Evolutionary conservation across 1,139 yeast genomes (phyloP), one percentile per base, ranked within the genome.

Genomic region (Blastobotrys malaysiensis): DNA sequence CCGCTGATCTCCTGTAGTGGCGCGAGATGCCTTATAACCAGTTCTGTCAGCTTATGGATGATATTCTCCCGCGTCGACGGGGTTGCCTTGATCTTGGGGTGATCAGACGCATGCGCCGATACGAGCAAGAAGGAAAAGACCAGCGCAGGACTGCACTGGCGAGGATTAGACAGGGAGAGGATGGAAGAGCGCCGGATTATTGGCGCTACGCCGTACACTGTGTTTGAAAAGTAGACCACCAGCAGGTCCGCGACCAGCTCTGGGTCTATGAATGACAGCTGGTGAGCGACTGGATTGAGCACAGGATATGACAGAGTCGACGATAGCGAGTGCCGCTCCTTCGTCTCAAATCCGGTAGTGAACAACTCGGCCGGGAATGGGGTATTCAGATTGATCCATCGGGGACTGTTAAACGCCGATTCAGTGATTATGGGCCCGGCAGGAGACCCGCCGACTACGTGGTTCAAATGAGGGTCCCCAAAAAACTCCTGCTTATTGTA

Each of bases 61-160:
- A 52, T 51, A 3, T 31, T 26, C n/a, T 52, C 54, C 14, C 57
- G 21, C 21, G 55, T 54, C 3, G 57, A 49, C 14, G 57, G 57
- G 9, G 55, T 50, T 1, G 53, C 48, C 19, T 69, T 65, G 57
- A 73, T 64, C 53, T 65, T 67, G 45, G 71, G 68, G 54, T 73
- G 71, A 45, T 71, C 74, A n/a, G 68, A 65, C 13, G 71, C 73
- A 46, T 69, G 68, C 0, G 72, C 71, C 1, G 75, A 65, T 1
- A 69, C 62, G 20, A 71, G 58, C 20, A 73, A 54, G 4, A 73
- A 56, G 0, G 73, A 65, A 27, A 69, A 61, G 3, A 73, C 51
- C 5, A 73, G 56, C 3, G 70, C 67, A 1, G 68, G 62, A 13
- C 70, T 68, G 31, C 70, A 61, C 22, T 57, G 59, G 31, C 76